These are phyloP conservation scores for Skeletonema costatum DNA, from an alignment of 108 stramenopile genomes.

Conservation along the genomic window DNA sequence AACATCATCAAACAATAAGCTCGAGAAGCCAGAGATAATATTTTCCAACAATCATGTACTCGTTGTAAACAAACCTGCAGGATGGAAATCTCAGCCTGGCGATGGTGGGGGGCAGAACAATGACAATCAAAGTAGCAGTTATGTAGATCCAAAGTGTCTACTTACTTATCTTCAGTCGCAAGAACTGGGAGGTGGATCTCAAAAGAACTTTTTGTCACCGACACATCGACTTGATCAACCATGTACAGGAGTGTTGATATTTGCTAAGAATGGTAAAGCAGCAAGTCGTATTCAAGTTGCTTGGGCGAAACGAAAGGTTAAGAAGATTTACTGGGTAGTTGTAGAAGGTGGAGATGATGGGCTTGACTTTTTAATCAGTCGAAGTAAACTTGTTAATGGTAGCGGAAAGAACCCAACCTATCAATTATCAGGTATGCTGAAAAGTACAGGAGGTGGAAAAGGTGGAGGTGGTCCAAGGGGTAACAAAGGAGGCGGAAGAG, in stretches of 20 bases:
- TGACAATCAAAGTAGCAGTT: slow-evolving; percentile 7
- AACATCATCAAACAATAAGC: neutral
- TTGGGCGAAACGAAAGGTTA: slow-evolving; percentile 63
- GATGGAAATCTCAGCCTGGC: slow-evolving; percentile 83
- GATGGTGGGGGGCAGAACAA: slow-evolving; percentile 19
- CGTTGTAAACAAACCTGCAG: slow-evolving; percentile 84
- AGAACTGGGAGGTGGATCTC: slow-evolving; percentile 70
- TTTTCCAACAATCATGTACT: slow-evolving; percentile 84
- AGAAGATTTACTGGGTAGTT: slow-evolving; percentile 62
- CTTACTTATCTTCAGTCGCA: slow-evolving; percentile 59
- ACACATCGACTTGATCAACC: slow-evolving; percentile 89
- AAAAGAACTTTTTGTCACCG: slow-evolving; percentile 69
- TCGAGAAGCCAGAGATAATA: slow-evolving; percentile 50
- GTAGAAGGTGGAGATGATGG: slow-evolving; percentile 47
- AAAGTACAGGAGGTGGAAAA: slow-evolving; percentile 5
- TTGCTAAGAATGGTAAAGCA: slow-evolving; percentile 82
- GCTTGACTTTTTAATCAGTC: slow-evolving; percentile 26
- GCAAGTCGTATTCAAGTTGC: slow-evolving; percentile 69
- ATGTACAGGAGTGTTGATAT: slow-evolving; percentile 76
- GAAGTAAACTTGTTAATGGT: neutral
- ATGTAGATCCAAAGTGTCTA: slow-evolving; percentile 58
- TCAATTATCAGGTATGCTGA: slow-evolving; percentile 38
- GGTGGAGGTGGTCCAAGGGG: slow-evolving; percentile 5
- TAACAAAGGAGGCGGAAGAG: slow-evolving; percentile 13
- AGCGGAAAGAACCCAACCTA: slow-evolving; percentile 23